Evolutionary conservation across 2,329 filamentous ascomycete species (phyloP).

Genomic region (Rhynchosporium graminicola): DNA sequence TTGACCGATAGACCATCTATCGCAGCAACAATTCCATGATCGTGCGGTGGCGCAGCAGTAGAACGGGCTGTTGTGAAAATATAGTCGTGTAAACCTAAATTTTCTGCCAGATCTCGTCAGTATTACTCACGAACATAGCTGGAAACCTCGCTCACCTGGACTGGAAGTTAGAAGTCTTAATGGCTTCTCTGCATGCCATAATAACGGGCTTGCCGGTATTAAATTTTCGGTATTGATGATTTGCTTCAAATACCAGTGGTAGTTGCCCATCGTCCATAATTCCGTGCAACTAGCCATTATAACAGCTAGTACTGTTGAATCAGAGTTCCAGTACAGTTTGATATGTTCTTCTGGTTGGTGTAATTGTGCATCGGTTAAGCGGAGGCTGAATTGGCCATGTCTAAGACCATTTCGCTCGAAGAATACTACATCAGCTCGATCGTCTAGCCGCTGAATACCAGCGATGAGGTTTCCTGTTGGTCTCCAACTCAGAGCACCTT

Average conservation of each 20-base stretch:
- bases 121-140: background rate
- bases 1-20: slow-evolving; percentile 81
- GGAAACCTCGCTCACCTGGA: slow-evolving; percentile 45
- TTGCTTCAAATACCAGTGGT: slow-evolving; percentile 97
- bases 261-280: slow-evolving; percentile 96
- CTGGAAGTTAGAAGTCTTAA: slow-evolving; percentile 63
- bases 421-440: slow-evolving; percentile 81
- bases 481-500: slow-evolving; percentile 84
- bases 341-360: slow-evolving; percentile 59
- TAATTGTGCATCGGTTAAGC: slow-evolving; percentile 61
- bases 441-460: slow-evolving; percentile 71
- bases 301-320: slow-evolving; percentile 90
- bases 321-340: slow-evolving; percentile 80
- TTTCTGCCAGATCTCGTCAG: slow-evolving; percentile 46
- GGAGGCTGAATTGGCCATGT: slow-evolving; percentile 91
- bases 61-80: slow-evolving; percentile 69
- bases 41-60: slow-evolving; percentile 68
- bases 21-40: slow-evolving; percentile 78
- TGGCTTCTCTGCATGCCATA: slow-evolving; percentile 87
- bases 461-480: slow-evolving; percentile 89
- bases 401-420: slow-evolving; percentile 96
- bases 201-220: slow-evolving; percentile 40
- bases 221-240: slow-evolving; percentile 59
- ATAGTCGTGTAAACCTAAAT: slow-evolving; percentile 60
- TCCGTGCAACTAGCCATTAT: slow-evolving; percentile 74